Evolutionary conservation across 768 basidiomycete genomes (phyloP).

Genomic region (Gyrodon lividus): DNA sequence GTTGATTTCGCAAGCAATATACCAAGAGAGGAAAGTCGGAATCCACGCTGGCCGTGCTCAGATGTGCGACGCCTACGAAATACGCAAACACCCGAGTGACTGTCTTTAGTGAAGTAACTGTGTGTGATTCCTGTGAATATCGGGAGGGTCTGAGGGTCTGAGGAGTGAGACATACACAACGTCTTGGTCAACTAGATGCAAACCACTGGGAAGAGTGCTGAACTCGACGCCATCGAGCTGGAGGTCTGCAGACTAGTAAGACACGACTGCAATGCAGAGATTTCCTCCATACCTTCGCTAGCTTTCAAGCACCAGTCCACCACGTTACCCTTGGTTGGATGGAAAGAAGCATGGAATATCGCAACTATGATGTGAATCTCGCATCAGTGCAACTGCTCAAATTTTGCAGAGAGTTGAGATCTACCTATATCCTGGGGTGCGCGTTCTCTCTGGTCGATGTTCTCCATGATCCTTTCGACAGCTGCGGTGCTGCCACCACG

Average conservation of each 20-base stretch:
- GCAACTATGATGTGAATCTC: constrained; percentile 48
- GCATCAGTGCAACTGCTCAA: not conserved
- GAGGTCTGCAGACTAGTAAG: constrained; percentile 44
- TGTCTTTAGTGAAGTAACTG: constrained; percentile 74
- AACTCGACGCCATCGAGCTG: constrained; percentile 75
- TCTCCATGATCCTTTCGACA: constrained; percentile 23
- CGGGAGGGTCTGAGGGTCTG: not conserved
- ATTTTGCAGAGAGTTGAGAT: constrained; percentile 7
- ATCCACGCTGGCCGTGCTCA: constrained; percentile 75
- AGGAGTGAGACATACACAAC: constrained; percentile 56
- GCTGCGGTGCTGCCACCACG: constrained; percentile 23
- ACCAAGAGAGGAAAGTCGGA: constrained; percentile 76
- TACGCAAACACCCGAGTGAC: constrained; percentile 68
- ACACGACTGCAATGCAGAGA: not conserved
- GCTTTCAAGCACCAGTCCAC: constrained; percentile 79
- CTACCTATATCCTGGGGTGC: constrained; percentile 56
- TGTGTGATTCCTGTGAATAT: constrained; percentile 10
- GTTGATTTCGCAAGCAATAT: constrained; percentile 64
- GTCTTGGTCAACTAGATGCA: constrained; percentile 77
- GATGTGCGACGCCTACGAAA: constrained; percentile 68
- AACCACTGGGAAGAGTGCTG: constrained; percentile 75
- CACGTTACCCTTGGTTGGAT: constrained; percentile 77
- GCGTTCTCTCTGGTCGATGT: constrained; percentile 31
- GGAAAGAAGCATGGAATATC: constrained; percentile 83
- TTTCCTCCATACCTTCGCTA: constrained; percentile 51